Evolutionary conservation across 495 filamentous ascomycete genomes (phyloP), one percentile per base, ranked within the genome.

Genomic region (Sporormia fimetaria): DNA sequence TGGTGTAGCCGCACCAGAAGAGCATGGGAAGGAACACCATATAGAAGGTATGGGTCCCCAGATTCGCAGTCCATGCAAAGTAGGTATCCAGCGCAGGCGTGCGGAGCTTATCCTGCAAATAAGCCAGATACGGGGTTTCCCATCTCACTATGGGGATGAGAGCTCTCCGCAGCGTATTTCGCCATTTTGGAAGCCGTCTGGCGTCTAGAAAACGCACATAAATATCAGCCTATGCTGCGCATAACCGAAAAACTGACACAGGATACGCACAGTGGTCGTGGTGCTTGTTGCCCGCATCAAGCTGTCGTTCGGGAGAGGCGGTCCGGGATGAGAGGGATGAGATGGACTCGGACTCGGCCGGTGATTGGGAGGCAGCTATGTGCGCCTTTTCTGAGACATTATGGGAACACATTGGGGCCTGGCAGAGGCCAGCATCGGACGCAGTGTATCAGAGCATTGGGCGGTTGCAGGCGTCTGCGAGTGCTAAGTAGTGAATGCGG

Each of bases 41-140:
- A 67, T 94, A 98, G 67, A 94, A 95, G 1, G 90, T 98, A 64
- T 98, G 90, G 3, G 90, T 98, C 21, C 90, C 90, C 27, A 96
- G 78, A 62, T 95, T 98, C 49, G 90, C 90, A 1, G 88, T 94
- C 48, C 90, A 80, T 10, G 88, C 87, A 57, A 98, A 98, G 63
- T 94, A 98, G 18, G 83, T 81, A 61, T 98, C 90, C 40, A 95
- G 75, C 3, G 80, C 65, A 1, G 85, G 84, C 9, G 82, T 50
- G 12, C 58, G 59, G 30, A 52, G 42, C 34, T 29, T 75, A 51
- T 76, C 71, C 70, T 98, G 90, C 49, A 87, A 60, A 62, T 69
- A 75, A 17, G 90, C 90, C 2, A 98, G 75, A 60, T 94, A 88
- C 2, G 87, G 88, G 1, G 90, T 98, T 65, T 98, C 90, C 80